Evolutionary conservation across 1,139 yeast genomes (phyloP), one percentile per base, ranked within the genome.

Genomic region (Sugiyamaella sp.): DNA sequence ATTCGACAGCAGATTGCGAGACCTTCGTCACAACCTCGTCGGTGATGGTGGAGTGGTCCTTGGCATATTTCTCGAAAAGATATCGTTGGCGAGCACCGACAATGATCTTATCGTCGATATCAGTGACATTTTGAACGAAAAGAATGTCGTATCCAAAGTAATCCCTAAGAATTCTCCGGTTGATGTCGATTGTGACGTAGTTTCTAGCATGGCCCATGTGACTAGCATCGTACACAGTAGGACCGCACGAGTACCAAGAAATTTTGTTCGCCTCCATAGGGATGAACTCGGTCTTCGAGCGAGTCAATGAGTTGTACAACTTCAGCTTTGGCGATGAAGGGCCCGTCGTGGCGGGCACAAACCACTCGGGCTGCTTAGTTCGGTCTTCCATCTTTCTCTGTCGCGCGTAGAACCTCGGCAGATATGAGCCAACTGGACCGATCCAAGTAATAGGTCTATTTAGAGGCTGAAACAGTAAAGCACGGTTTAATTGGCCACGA

Each of bases 151-250:
- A 93, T 19, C 96, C 96, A 73, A 95, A 93, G 71, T 89, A 91
- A 68, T 91, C 90, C 69, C 85, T 89, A 61, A 93, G 70, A 48
- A 95, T 80, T 63, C 99, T 80, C 68, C 99, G 82, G 68, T 89
- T 87, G 67, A 93, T 89, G 70, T 95, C 99, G 52, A 89, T 88
- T 8, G 97, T 83, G 49, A 93, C 98, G 68, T 93, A 95, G 74
- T 93, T 93, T 71, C 99, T 79, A 19, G 99, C 99, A 72, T 95
- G 99, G n/a, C 99, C 99, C 97, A 93, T 89, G 68, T 93, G 99
- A 51, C 95, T 83, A 43, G 95, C 85, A 71, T 93, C 97, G 67
- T 93, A 93, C n/a, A 93, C 98, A 0, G 99, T 93, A 10, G 99
- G 99, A 4, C 99, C 99, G 78, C 99, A 93, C 54, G 91, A 88